These are phyloP conservation scores for Apiotrichum montevideense DNA, from an alignment of 1,284 basidiomycete species.

Conservation along the genomic window DNA sequence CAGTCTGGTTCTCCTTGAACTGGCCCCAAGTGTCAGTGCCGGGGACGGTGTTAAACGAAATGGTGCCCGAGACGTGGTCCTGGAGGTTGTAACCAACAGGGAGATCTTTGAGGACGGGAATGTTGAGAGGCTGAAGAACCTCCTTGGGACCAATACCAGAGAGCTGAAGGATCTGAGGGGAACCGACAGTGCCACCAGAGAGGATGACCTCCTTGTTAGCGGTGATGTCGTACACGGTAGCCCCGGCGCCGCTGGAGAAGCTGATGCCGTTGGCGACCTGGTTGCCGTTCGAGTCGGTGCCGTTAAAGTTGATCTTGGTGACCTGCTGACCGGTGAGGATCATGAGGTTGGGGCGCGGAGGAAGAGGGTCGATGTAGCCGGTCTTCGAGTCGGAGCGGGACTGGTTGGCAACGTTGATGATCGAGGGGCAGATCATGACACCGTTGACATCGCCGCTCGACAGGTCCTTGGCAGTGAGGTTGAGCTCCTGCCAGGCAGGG, in stretches of 20 bases:
- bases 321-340: constrained; percentile 57
- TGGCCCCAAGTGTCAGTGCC: constrained; percentile 38
- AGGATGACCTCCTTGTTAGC: constrained; percentile 54
- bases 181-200: constrained; percentile 58
- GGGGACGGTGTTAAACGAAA: constrained; percentile 31
- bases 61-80: constrained; percentile 56
- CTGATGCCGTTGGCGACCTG: constrained; percentile 57
- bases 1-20: constrained; percentile 21
- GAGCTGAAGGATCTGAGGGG: constrained; percentile 61
- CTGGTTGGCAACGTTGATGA: constrained; percentile 60
- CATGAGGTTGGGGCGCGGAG: constrained; percentile 57
- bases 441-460: constrained; percentile 33
- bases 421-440: constrained; percentile 54
- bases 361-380: constrained; percentile 62
- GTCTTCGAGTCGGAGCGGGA: constrained; percentile 62
- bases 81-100: constrained; percentile 72
- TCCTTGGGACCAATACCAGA: constrained; percentile 65
- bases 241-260: constrained; percentile 50
- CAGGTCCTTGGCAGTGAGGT: constrained; percentile 49
- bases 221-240: constrained; percentile 46
- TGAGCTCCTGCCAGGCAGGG: constrained; percentile 49
- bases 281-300: constrained; percentile 44
- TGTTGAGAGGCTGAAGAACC: constrained; percentile 53
- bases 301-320: constrained; percentile 61
- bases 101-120: constrained; percentile 51